Evolutionary conservation across 495 filamentous ascomycete species (phyloP), one percentile per base, ranked within the genome.

Genomic region (Rusavskia elegans): DNA sequence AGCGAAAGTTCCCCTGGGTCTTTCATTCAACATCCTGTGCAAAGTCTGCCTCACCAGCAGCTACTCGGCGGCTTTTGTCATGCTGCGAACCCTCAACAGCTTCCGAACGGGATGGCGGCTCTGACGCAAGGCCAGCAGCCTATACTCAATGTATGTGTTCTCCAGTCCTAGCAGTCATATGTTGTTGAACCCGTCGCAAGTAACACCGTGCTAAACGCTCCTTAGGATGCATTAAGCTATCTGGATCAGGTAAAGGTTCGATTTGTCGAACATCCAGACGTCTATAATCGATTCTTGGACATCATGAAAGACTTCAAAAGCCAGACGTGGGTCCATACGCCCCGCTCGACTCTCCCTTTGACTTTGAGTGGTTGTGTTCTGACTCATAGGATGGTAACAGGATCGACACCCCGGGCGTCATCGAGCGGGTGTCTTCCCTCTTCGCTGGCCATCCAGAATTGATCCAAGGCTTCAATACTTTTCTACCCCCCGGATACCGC

Each of bases 261-360:
- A 57, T 99, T 99, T 59, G 83, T 87, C 50, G 89, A 96, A 51
- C 87, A 94, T 58, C 90, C 92, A 9, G 93, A 99, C 64, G 92
- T 99, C 2, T 99, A 99, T 61, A 99, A 99, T 63, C 79, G 84
- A 20, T 99, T 99, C 60, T 68, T 99, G 49, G 92, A 99, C 57
- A 99, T 99, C 48, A 99, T 99, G 93, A 99, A 99, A 66, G 93
- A 99, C 56, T 99, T 99, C 70, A 99, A 99, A 70, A 95, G 89
- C 60, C 89, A 95, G 69, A 86, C 89, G 81, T 92, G 68, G 71
- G 85, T 75, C 16, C 25, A 36, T 48, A 21, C 25, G n/a, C 27
- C 19, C 7, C 13, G 2, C 11, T 40, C 14, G 32, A 35, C 32
- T 35, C 32, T 35, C 9, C 2, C 13, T 35, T 14, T 35, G 32